Percentiles rank a stretch among this genome's conserved stretches.
These are phyloP conservation scores for Globisporangium barbulae DNA, from an alignment of 352 stramenopile species.

Conservation along the genomic window DNA sequence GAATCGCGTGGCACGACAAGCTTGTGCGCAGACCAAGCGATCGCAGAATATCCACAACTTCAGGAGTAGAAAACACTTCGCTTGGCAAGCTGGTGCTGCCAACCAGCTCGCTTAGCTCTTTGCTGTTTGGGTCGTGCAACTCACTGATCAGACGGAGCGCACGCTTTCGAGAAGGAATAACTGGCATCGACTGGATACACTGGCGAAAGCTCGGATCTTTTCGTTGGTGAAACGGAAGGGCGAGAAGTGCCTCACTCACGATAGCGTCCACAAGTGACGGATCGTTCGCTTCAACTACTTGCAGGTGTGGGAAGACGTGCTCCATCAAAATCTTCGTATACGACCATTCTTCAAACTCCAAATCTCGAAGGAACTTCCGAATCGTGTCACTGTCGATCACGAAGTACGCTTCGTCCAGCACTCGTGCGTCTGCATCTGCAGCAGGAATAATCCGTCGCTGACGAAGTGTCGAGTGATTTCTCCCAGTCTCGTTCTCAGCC, in stretches of 20 bases:
- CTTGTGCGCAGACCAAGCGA: slow-evolving; percentile 51
- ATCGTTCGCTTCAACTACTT: slow-evolving; percentile 28
- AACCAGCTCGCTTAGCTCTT: slow-evolving; percentile 59
- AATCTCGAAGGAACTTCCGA: slow-evolving; percentile 46
- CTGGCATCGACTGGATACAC: slow-evolving; percentile 28
- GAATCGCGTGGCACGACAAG: slow-evolving; percentile 64
- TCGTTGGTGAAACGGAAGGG: slow-evolving; percentile 50
- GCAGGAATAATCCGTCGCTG: slow-evolving; percentile 34
- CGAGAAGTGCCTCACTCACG: slow-evolving; percentile 41
- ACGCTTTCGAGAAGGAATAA: slow-evolving; percentile 60
- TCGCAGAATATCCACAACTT: slow-evolving; percentile 51
- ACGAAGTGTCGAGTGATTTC: slow-evolving; percentile 10
- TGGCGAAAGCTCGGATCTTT: slow-evolving; percentile 48
- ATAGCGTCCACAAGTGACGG: slow-evolving; percentile 42
- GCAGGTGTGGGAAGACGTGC: slow-evolving; percentile 55
- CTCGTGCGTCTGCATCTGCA: slow-evolving; percentile 32
- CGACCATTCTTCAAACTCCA: slow-evolving; percentile 51
- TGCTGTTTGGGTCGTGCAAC: slow-evolving; percentile 68
- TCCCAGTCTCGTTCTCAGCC: background rate
- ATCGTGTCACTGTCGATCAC: slow-evolving; percentile 26
- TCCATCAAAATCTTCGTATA: slow-evolving; percentile 54
- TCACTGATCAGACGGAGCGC: slow-evolving; percentile 46
- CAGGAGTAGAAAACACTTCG: slow-evolving; percentile 37
- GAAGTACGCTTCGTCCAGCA: slow-evolving; percentile 59
- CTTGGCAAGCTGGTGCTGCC: slow-evolving; percentile 63